Conservation (phyloP, 306 rosid genomes). For the Adenanthera pavonina region DNA sequence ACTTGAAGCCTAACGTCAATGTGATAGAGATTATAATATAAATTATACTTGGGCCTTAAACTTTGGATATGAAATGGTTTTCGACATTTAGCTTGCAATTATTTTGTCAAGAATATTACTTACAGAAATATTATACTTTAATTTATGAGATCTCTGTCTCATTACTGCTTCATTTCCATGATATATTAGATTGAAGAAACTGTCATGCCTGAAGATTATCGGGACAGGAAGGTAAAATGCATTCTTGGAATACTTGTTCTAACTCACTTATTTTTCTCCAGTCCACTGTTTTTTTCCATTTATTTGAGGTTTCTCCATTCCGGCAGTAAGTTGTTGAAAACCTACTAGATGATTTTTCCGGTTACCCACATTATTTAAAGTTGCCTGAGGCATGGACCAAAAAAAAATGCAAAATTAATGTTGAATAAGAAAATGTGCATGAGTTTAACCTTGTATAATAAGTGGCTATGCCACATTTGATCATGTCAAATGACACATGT, state of each 20-base stretch:
- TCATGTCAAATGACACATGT: background rate
- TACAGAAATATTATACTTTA: conserved; percentile 4
- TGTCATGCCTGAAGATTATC: conserved; percentile 84
- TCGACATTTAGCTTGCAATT: background rate
- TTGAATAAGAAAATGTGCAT: background rate
- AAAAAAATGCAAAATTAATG: background rate
- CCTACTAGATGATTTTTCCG: background rate
- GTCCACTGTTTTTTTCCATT: background rate
- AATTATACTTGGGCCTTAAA: background rate
- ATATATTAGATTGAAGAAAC: conserved; percentile 81
- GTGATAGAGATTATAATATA: background rate
- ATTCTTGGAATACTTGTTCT: background rate
- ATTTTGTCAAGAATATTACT: conserved; percentile 26
- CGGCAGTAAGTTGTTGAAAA: background rate
- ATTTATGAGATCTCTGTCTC: conserved; percentile 26
- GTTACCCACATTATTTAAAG: no score
- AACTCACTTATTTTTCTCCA: background rate
- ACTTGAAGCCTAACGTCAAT: background rate
- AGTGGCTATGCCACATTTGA: background rate
- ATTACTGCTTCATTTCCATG: conserved; percentile 20
- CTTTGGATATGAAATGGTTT: background rate
- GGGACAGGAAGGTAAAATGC: conserved; percentile 68
- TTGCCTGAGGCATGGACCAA: background rate
- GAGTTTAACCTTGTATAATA: background rate
- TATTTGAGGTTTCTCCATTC: background rate